A percentile compares a stretch with the other conserved stretches of the same genome.
Evolutionary conservation across 768 basidiomycete genomes (phyloP).

Genomic region (Agaricus sinodeliciosus): DNA sequence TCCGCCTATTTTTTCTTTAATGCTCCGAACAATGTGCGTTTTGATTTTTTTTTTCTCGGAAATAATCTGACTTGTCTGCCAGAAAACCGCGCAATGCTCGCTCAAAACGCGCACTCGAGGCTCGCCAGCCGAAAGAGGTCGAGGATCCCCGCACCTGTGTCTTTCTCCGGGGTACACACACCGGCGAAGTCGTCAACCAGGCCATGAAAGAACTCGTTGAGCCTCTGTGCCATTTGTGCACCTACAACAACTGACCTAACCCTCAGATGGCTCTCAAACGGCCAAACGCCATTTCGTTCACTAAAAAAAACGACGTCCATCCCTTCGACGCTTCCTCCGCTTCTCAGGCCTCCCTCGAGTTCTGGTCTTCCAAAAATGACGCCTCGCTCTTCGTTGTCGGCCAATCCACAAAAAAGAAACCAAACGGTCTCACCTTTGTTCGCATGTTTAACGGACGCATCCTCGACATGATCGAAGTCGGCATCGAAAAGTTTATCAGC

Average conservation of each 20-base stretch:
- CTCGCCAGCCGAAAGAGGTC: constrained; percentile 82
- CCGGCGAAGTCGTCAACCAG: constrained; percentile 70
- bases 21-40: constrained; percentile 21
- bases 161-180: constrained; percentile 85
- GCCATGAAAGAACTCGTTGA: constrained; percentile 88
- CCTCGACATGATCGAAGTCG: constrained; percentile 93
- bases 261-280: constrained; percentile 90
- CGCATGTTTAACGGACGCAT: constrained; percentile 82
- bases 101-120: constrained; percentile 83
- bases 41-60: not conserved
- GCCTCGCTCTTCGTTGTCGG: constrained; percentile 87
- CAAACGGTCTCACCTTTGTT: constrained; percentile 78
- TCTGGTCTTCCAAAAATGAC: constrained; percentile 93
- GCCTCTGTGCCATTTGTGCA: constrained; percentile 19
- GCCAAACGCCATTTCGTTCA: constrained; percentile 86
- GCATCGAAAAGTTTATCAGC: constrained; percentile 71
- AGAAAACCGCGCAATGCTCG: constrained; percentile 94
- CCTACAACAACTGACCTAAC: not conserved
- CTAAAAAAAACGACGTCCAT: constrained; percentile 85
- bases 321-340: constrained; percentile 88
- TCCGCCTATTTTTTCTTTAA: not conserved
- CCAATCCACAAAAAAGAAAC: constrained; percentile 91
- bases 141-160: constrained; percentile 84
- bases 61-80: not conserved
- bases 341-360: constrained; percentile 60